Base-by-base conservation (phyloP, 176 grass and related monocot species). In the Oryza australiensis region DNA sequence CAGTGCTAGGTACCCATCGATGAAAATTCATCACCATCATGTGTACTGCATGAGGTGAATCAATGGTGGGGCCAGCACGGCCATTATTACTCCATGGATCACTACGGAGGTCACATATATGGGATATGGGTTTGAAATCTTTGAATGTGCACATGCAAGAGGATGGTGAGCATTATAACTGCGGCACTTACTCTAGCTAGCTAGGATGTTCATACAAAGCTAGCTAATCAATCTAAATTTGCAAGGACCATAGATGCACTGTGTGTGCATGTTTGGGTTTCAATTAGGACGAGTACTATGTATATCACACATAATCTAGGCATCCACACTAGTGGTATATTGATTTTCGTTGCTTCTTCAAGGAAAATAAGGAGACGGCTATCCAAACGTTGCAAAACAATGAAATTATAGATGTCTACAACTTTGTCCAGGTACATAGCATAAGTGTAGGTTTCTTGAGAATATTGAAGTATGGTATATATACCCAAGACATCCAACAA, bases 131-230 rank as follows among this genome's bases (percentile, higher is more conserved):
- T 40, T 82, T 66, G n/a, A 57, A 23, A 30, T 41, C n/a, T 60
- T 22, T 27, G 80, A 66, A 74, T 66, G 42, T 26, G 74, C 67
- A 66, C 66, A 72, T 64, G 86, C 42, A 35, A 77, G 68, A 79
- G 87, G 59, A n/a, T 59, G 78, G 78, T 60, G 12, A 53, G 73
- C 29, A 89, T 85, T 89, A 88, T 74, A 76, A 53, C 74, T 15
- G 55, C 62, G 26, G 30, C 12, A 62, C 32, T 18, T 28, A 45
- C 24, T 11, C 26, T 64, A 35, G 79, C 66, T 30, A 55, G 27
- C 26, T 62, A 65, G 51, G 20, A 33, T 73, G 55, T 23, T 73
- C 33, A 60, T 75, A 38, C n/a, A 82, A 9, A 37, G 43, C 16
- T 62, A 63, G 43, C n/a, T 62, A 63, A 38, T 70, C 32, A 57